Evolutionary conservation across 108 stramenopile genomes (phyloP).

Genomic region (Skeletonema tropicum): DNA sequence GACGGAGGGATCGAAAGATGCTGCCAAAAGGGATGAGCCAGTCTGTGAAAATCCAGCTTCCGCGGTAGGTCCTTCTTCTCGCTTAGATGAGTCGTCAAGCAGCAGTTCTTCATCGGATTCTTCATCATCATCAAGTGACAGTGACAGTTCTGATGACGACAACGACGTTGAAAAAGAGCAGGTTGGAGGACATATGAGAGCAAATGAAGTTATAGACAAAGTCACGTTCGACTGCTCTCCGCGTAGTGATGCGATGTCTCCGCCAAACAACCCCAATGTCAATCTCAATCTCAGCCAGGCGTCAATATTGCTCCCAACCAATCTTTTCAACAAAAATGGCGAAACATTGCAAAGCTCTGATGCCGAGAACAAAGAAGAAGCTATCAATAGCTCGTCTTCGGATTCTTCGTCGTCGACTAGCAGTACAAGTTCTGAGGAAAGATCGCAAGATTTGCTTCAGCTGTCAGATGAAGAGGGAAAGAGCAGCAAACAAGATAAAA

Average conservation of each 20-base stretch:
- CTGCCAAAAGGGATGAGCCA: not conserved
- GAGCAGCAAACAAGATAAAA: conserved; percentile 7
- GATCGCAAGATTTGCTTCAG: conserved; percentile 16
- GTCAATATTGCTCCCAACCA: not conserved
- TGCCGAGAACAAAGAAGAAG: conserved; percentile 5
- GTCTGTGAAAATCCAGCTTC: not conserved
- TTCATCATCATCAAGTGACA: conserved; percentile 1
- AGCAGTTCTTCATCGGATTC: conserved; percentile 5
- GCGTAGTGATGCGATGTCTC: not conserved
- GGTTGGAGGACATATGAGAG: not conserved
- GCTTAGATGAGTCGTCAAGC: not conserved
- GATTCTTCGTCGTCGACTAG: not conserved
- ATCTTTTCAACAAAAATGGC: not conserved
- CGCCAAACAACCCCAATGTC: not conserved
- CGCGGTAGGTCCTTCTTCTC: not conserved
- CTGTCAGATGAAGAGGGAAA: conserved; percentile 19
- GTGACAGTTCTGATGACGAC: conserved; percentile 2
- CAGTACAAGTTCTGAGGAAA: conserved; percentile 9
- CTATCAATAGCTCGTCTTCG: not conserved
- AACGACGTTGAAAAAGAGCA: not conserved
- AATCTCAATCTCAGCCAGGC: not conserved
- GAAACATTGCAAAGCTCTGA: not conserved
- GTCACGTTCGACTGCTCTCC: not conserved
- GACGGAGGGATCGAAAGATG: not conserved
- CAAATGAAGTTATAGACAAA: not conserved